Base-by-base conservation (phyloP, 805 yeast genomes). In the Hyphopichia homilentoma region DNA sequence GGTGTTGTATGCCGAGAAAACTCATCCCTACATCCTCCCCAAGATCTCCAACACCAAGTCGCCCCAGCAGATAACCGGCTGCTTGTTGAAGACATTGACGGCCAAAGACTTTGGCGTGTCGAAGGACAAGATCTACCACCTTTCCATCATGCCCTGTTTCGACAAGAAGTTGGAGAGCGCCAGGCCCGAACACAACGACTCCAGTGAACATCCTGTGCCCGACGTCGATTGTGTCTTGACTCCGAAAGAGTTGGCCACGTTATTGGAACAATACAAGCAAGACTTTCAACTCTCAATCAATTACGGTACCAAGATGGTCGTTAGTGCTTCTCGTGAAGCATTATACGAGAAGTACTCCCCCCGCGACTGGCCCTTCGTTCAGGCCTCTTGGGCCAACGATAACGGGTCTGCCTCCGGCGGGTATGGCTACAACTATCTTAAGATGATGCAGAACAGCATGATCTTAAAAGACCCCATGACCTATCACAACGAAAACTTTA, bases 191-290 rank as follows among this genome's bases (percentile, higher is more conserved):
- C 62, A 69, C 32, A 67, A 59, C 13, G 57, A 44, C 4, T 56
- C 61, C 7, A 27, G 34, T 4, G 44, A 41, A 3, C 14, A 7
- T 24, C n/a, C 27, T 7, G 26, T 43, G 4, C 38, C 45, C 4
- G 96, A 87, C 48, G 97, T 93, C 8, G 97, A 93, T 54, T 85
- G 96, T 62, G 98, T 93, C 3, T 73, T 93, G 15, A 93, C 98
- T 0, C 88, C 97, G 8, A 81, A 78, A 45, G 98, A 93, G 52
- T 59, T 93, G 23, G 70, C 89, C 1, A 84, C 84, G 36, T 59
- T 93, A 57, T 52, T 87, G 27, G 73, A 74, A 19, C 84, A 79
- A 17, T 70, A 77, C 31, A 47, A 57, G 0, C 52, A 73, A 3
- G 59, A 67, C 22, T 57, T 70, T 31, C 44, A 41, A 30, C 39